Conservation (phyloP, 148 eudicot genomes). For the Diospyros kaki region DNA sequence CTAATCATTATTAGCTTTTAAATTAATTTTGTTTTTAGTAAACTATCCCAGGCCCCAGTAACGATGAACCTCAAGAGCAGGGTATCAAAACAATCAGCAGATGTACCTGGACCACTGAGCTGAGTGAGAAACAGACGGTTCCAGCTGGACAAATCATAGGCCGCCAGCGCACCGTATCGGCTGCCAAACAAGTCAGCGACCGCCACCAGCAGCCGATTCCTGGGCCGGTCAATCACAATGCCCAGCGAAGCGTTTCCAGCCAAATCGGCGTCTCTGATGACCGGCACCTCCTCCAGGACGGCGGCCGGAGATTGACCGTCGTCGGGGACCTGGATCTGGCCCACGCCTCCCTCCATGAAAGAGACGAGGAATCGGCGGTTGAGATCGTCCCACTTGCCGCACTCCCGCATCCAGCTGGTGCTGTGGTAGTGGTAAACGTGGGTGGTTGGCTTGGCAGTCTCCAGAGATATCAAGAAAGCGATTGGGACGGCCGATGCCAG, state of each 20-base stretch:
- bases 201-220: constrained; percentile 65
- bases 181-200: constrained; percentile 58
- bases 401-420: constrained; percentile 65
- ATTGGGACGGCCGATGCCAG: constrained; percentile 73
- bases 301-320: constrained; percentile 4
- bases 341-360: constrained; percentile 72
- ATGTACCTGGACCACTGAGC: constrained; percentile 58
- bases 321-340: constrained; percentile 38
- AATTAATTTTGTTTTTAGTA: too few species aligned
- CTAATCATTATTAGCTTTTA: too few species aligned
- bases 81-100: background rate
- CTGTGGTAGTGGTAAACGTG: constrained; percentile 70
- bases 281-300: constrained; percentile 42
- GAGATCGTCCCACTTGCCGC: constrained; percentile 68
- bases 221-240: constrained; percentile 43
- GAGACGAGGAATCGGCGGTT: constrained; percentile 71
- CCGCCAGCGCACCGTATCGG: constrained; percentile 66
- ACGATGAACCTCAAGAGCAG: background rate
- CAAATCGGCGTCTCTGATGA: constrained; percentile 45
- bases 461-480: constrained; percentile 53
- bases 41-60: background rate
- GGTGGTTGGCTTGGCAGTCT: constrained; percentile 37
- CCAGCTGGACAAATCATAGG: constrained; percentile 78
- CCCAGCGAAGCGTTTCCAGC: constrained; percentile 67
- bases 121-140: constrained; percentile 56